A percentile compares a stretch with the other conserved stretches of the same genome.
phyloP scores from a whole-genome alignment of 805 yeast genomes.

The Schwanniomyces polymorphus region DNA sequence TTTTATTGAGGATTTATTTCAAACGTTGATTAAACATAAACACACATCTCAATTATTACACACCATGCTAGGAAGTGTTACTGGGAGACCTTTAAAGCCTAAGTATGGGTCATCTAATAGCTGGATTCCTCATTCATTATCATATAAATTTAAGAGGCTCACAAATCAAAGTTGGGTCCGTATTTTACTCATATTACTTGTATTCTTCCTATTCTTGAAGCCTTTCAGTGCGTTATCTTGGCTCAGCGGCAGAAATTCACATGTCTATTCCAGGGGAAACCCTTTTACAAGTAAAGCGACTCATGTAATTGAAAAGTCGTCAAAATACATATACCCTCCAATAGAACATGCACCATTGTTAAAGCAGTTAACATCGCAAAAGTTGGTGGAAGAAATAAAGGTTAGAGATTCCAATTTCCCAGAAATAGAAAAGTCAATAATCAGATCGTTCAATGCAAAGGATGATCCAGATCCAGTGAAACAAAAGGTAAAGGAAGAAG shows the following conservation, averaged over 20 bases:
- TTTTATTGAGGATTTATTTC: background rate
- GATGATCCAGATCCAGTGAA: slow-evolving; percentile 40
- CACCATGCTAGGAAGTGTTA: slow-evolving; percentile 4
- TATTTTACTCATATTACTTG: slow-evolving; percentile 12
- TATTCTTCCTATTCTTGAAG: slow-evolving; percentile 19
- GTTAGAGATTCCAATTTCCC: slow-evolving; percentile 46
- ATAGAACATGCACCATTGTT: slow-evolving; percentile 66
- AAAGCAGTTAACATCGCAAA: slow-evolving; percentile 54
- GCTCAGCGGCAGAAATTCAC: background rate
- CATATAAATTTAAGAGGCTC: slow-evolving; percentile 17
- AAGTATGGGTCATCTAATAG: slow-evolving; percentile 18
- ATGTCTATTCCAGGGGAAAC: slow-evolving; percentile 29
- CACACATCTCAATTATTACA: background rate
- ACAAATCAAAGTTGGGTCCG: slow-evolving; percentile 14
- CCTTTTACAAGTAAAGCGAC: slow-evolving; percentile 26
- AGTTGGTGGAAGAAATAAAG: slow-evolving; percentile 49
- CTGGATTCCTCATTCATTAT: slow-evolving; percentile 29
- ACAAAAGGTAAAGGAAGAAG: slow-evolving; percentile 44
- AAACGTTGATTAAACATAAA: background rate
- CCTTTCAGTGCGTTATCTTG: slow-evolving; percentile 15
- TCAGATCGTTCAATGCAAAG: slow-evolving; percentile 39
- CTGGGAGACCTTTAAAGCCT: slow-evolving; percentile 26
- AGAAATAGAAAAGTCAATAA: slow-evolving; percentile 32
- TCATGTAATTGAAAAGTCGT: slow-evolving; percentile 42
- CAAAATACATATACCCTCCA: slow-evolving; percentile 68